Percentiles rank a stretch among this genome's conserved stretches.
Conservation (phyloP, 768 basidiomycete species). For the Collybiopsis confluens region DNA sequence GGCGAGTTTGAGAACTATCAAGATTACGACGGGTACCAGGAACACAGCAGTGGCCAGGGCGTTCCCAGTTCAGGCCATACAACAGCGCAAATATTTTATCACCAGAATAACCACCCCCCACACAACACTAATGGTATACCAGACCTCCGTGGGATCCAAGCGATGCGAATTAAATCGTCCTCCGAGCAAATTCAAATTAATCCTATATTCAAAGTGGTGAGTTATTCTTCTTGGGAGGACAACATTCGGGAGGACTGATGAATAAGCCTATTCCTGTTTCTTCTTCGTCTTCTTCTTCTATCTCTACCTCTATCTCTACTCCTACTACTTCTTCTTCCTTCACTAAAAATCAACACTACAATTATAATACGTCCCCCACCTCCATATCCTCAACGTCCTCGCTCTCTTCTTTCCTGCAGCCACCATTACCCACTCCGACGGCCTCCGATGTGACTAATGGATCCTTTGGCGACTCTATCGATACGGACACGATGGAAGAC, state of each 20-base stretch:
- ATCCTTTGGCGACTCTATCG: neutral
- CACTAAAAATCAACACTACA: conserved; percentile 18
- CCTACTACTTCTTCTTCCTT: conserved; percentile 51
- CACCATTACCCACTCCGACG: conserved; percentile 4
- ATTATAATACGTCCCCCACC: conserved; percentile 17
- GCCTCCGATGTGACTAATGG: neutral
- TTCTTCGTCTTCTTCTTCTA: neutral
- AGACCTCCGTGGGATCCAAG: neutral
- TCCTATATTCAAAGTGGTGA: conserved; percentile 88
- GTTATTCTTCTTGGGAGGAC: conserved; percentile 38
- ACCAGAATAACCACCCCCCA: conserved; percentile 28
- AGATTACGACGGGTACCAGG: neutral
- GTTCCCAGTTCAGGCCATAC: neutral
- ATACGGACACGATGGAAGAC: neutral
- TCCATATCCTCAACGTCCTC: conserved; percentile 44
- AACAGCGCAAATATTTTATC: no score
- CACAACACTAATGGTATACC: conserved; percentile 41
- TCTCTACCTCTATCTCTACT: conserved; percentile 25
- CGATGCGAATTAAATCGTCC: conserved; percentile 1
- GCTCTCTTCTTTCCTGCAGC: neutral
- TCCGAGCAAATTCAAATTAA: conserved; percentile 44
- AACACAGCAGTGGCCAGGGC: neutral
- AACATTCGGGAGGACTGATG: conserved; percentile 23
- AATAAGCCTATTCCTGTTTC: conserved; percentile 25
- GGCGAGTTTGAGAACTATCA: neutral